Percentiles rank a stretch among this genome's conserved stretches.
These are phyloP conservation scores for Rhynchospora tenuis DNA, from an alignment of 176 grass and related monocot species.

Conservation along the genomic window DNA sequence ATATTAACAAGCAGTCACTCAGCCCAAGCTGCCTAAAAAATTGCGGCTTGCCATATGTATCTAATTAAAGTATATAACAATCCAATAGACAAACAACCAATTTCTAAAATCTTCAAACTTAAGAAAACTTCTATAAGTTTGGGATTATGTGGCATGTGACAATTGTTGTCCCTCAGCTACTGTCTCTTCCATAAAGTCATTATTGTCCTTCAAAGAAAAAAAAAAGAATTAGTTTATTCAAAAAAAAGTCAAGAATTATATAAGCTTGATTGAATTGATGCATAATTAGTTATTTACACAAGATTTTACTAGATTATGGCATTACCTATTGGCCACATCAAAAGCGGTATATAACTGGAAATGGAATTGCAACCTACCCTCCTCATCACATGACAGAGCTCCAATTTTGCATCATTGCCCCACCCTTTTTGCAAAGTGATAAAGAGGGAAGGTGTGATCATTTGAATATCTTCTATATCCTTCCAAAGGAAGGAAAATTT, in stretches of 20 bases:
- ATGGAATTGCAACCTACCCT: slow-evolving; percentile 78
- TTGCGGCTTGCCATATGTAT: too few relatives aligned
- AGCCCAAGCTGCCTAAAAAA: too few relatives aligned
- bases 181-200: slow-evolving; percentile 92
- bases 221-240: background rate
- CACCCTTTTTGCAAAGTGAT: slow-evolving; percentile 74
- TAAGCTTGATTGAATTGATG: too few relatives aligned
- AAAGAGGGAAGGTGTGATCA: slow-evolving; percentile 52
- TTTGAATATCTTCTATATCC: slow-evolving; percentile 87
- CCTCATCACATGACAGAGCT: slow-evolving; percentile 58
- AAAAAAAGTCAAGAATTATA: too few relatives aligned
- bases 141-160: too few relatives aligned
- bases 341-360: slow-evolving; percentile 92
- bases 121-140: too few relatives aligned
- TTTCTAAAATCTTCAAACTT: too few relatives aligned
- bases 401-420: slow-evolving; percentile 77
- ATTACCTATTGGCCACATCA: slow-evolving; percentile 66
- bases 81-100: too few relatives aligned
- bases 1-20: too few relatives aligned
- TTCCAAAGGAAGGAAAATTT: slow-evolving; percentile 99
- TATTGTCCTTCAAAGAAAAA: slow-evolving; percentile 71
- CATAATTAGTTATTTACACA: background rate
- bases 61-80: too few relatives aligned
- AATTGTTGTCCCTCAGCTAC: too few relatives aligned
- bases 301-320: background rate